phyloP scores from a whole-genome alignment of 2,329 filamentous ascomycete species.

The Orbilia quercus region DNA sequence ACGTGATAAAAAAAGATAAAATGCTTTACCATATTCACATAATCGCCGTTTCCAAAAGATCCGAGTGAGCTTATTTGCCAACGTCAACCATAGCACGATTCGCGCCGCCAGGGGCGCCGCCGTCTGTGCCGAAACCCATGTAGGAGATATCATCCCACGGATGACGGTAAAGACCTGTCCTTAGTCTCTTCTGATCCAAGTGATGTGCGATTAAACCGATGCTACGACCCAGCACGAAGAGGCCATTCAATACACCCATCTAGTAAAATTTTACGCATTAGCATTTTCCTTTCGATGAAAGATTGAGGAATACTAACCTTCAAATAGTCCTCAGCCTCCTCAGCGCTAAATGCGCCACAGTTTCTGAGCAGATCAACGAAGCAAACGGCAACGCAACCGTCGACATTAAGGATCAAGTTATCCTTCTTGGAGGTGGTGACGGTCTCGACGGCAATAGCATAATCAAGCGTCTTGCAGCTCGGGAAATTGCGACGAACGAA shows the following conservation, averaged over 20 bases:
- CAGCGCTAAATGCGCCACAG: constrained; percentile 93
- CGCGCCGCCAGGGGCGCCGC: constrained; percentile 78
- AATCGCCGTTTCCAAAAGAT: neutral
- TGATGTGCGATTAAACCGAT: constrained; percentile 99
- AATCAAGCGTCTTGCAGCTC: constrained; percentile 97
- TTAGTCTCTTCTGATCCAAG: constrained; percentile 99
- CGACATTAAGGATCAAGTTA: constrained; percentile 99
- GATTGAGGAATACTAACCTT: constrained; percentile 62
- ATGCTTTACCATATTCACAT: neutral
- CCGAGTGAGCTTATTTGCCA: constrained; percentile 55
- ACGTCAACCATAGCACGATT: constrained; percentile 90
- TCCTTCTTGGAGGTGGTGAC: constrained; percentile 99
- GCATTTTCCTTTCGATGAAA: neutral
- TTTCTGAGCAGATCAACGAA: constrained; percentile 98
- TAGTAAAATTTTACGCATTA: constrained; percentile 29
- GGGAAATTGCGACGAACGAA: constrained; percentile 98
- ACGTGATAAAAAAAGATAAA: neutral
- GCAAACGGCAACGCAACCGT: constrained; percentile 97
- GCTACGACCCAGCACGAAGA: constrained; percentile 95
- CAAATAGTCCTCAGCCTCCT: constrained; percentile 99
- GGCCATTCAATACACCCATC: constrained; percentile 99
- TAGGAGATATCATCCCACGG: constrained; percentile 99
- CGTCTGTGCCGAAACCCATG: constrained; percentile 82
- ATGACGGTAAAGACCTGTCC: constrained; percentile 98
- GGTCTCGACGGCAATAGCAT: constrained; percentile 95